phyloP scores from a whole-genome alignment of 768 basidiomycete genomes.

The Phallus indusiatus region DNA sequence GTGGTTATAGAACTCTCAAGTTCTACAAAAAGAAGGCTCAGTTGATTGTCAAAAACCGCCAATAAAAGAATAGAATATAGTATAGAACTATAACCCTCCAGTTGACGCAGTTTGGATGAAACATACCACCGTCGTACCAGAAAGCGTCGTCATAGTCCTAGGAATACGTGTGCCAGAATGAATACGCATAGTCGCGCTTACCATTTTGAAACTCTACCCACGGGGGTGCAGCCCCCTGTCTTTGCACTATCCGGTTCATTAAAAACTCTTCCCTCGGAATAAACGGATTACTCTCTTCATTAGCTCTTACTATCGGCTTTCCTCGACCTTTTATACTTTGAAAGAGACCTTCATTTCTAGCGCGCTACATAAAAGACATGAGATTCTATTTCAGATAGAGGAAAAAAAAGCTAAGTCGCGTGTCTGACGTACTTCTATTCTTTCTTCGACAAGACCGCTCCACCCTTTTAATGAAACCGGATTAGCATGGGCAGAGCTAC shows the following conservation, averaged over 20 bases:
- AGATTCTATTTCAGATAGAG: no score
- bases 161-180: no score
- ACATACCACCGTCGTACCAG: no score
- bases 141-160: no score
- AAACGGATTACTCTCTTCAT: constrained; percentile 49
- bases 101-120: no score
- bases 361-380: constrained; percentile 41
- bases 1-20: constrained; percentile 51
- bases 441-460: constrained; percentile 66
- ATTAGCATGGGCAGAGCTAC: constrained; percentile 28
- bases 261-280: constrained; percentile 72
- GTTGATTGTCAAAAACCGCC: background rate
- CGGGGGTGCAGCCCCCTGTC: constrained; percentile 73
- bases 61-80: background rate
- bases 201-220: constrained; percentile 80
- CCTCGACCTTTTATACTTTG: constrained; percentile 62
- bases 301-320: constrained; percentile 34
- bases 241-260: constrained; percentile 78
- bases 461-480: constrained; percentile 66
- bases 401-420: constrained; percentile 2
- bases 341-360: constrained; percentile 58
- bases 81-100: background rate
- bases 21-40: constrained; percentile 31
- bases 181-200: constrained; percentile 19
- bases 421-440: constrained; percentile 52